These are phyloP conservation scores for Apiospora aurea DNA, from an alignment of 2,329 filamentous ascomycete genomes.

Conservation along the genomic window DNA sequence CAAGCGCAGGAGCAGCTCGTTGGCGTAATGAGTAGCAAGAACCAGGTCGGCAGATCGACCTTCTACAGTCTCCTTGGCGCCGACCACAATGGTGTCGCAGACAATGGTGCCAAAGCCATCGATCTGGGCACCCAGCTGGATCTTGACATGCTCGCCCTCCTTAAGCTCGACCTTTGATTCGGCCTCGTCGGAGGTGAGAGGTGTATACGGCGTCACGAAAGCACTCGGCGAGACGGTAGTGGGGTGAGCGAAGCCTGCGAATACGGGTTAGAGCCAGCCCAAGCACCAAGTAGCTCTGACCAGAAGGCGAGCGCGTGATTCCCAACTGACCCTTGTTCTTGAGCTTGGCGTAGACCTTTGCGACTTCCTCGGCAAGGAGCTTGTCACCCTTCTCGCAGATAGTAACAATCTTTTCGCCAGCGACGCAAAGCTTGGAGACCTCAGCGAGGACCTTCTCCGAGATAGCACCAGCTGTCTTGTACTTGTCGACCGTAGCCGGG, in stretches of 20 bases:
- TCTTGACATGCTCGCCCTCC: constrained; percentile 89
- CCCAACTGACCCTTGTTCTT: constrained; percentile 85
- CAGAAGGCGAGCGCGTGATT: constrained; percentile 22
- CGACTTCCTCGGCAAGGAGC: constrained; percentile 89
- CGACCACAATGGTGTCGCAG: constrained; percentile 87
- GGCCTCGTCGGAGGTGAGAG: constrained; percentile 82
- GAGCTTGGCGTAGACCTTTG: constrained; percentile 98
- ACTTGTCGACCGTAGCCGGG: constrained; percentile 96
- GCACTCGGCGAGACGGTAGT: constrained; percentile 94
- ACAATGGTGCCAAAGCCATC: constrained; percentile 97
- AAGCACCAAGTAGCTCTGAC: not conserved
- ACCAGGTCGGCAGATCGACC: constrained; percentile 87
- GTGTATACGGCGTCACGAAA: constrained; percentile 96
- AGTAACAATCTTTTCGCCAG: constrained; percentile 90
- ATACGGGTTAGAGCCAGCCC: constrained; percentile 1
- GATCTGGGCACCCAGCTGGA: constrained; percentile 98
- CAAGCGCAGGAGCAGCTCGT: constrained; percentile 89
- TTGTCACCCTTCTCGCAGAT: constrained; percentile 96
- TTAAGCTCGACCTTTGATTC: constrained; percentile 84
- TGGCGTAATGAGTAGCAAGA: constrained; percentile 91
- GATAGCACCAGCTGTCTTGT: constrained; percentile 95
- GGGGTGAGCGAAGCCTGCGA: constrained; percentile 83
- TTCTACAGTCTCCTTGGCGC: constrained; percentile 67
- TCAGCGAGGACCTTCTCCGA: constrained; percentile 94
- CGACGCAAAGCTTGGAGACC: constrained; percentile 76